Evolutionary conservation across 495 filamentous ascomycete genomes (phyloP).

Genomic region (Annulohypoxylon maeteangense): DNA sequence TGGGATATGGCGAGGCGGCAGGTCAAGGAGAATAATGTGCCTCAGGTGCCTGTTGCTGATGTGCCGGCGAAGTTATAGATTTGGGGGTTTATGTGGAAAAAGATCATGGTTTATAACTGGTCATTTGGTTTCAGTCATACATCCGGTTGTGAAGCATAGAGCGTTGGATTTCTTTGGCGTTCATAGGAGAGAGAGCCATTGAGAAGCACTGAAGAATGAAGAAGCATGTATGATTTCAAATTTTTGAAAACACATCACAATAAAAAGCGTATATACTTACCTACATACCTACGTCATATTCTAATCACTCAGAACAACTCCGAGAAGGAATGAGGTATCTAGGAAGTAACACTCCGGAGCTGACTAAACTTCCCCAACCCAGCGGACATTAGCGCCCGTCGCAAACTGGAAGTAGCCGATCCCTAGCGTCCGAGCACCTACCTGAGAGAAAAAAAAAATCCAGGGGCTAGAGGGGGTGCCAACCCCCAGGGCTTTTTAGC

Average conservation of each 20-base stretch:
- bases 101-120: not conserved
- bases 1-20: constrained; percentile 55
- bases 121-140: not conserved
- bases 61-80: constrained; percentile 61
- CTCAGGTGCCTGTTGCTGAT: constrained; percentile 45
- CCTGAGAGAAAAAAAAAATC: too few species aligned
- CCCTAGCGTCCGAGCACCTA: constrained; percentile 2
- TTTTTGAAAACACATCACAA: not conserved
- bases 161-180: not conserved
- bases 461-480: not conserved
- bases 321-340: not conserved
- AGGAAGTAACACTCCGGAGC: not conserved
- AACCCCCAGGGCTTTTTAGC: not conserved
- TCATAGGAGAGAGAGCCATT: not conserved
- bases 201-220: not conserved
- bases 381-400: constrained; percentile 11
- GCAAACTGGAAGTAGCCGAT: not conserved
- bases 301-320: too few species aligned
- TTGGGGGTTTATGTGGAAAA: not conserved
- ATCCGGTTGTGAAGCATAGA: not conserved
- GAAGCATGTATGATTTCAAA: not conserved
- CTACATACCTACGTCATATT: too few species aligned
- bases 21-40: constrained; percentile 52
- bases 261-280: not conserved
- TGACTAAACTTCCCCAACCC: constrained; percentile 17